Conservation (phyloP, 768 basidiomycete species). For the Tulasnella sp. region DNA sequence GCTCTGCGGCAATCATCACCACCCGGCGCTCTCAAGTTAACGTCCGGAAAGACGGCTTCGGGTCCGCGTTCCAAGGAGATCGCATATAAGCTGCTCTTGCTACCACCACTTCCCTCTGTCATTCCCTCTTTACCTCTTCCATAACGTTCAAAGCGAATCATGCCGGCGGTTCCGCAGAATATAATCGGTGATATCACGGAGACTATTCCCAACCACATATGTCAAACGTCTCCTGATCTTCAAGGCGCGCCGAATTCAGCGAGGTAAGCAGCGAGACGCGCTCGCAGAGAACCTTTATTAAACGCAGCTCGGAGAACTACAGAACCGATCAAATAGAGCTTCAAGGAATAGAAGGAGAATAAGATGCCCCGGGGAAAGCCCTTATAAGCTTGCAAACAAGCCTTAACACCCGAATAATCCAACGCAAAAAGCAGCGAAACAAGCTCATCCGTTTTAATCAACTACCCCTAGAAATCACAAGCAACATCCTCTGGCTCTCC, state of each 20-base stretch:
- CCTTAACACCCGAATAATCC: background rate
- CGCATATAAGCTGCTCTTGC: too few species aligned
- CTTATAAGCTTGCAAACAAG: background rate
- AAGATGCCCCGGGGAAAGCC: background rate
- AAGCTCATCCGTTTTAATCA: background rate
- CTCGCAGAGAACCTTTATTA: background rate
- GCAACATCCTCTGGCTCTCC: background rate
- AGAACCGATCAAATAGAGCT: background rate
- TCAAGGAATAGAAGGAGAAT: background rate
- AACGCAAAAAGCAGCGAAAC: background rate
- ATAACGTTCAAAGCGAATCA: background rate
- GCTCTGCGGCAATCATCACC: too few species aligned
- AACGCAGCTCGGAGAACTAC: background rate
- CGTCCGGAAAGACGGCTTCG: too few species aligned
- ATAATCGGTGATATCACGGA: background rate
- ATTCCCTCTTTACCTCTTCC: background rate
- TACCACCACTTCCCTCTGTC: background rate
- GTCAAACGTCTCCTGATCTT: background rate
- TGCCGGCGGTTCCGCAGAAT: background rate
- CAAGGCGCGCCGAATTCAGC: background rate
- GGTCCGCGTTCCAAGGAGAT: too few species aligned
- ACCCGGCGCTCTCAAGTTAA: too few species aligned
- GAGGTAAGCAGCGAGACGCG: background rate
- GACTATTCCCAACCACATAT: background rate
- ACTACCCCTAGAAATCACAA: background rate